phyloP scores from a whole-genome alignment of 345 rosid species.

The Stellera chamaejasme region DNA sequence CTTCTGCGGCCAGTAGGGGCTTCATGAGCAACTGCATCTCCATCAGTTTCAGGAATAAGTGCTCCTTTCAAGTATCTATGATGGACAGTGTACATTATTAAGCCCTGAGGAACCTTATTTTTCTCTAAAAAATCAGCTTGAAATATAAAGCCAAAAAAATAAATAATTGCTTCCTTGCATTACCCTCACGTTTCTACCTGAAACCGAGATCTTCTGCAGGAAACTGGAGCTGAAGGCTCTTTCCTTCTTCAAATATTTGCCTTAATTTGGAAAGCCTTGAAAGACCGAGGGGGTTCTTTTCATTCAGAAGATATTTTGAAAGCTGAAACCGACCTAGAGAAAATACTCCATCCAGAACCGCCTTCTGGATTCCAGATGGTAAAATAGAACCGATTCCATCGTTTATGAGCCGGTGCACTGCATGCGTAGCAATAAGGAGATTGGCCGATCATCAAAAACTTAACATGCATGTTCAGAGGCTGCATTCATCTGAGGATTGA shows the following conservation, averaged over 20 bases:
- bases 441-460: neutral
- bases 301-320: slow-evolving; percentile 60
- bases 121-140: neutral
- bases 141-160: neutral
- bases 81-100: slow-evolving; percentile 4
- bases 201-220: slow-evolving; percentile 99
- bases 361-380: slow-evolving; percentile 66
- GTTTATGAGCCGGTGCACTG: slow-evolving; percentile 60
- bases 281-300: slow-evolving; percentile 69
- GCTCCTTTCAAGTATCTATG: slow-evolving; percentile 79
- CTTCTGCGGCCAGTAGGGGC: slow-evolving; percentile 66
- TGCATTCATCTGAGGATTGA: neutral
- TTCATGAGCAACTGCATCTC: slow-evolving; percentile 17
- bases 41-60: slow-evolving; percentile 43
- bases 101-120: neutral
- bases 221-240: slow-evolving; percentile 90
- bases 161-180: neutral
- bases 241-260: slow-evolving; percentile 76
- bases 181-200: slow-evolving; percentile 41
- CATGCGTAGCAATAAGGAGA: slow-evolving; percentile 16
- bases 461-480: neutral
- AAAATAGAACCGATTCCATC: slow-evolving; percentile 50
- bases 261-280: slow-evolving; percentile 67
- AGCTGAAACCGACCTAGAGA: slow-evolving; percentile 83
- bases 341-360: slow-evolving; percentile 68